Conservation (phyloP, 345 rosid genomes). For the Brassica nigra region DNA sequence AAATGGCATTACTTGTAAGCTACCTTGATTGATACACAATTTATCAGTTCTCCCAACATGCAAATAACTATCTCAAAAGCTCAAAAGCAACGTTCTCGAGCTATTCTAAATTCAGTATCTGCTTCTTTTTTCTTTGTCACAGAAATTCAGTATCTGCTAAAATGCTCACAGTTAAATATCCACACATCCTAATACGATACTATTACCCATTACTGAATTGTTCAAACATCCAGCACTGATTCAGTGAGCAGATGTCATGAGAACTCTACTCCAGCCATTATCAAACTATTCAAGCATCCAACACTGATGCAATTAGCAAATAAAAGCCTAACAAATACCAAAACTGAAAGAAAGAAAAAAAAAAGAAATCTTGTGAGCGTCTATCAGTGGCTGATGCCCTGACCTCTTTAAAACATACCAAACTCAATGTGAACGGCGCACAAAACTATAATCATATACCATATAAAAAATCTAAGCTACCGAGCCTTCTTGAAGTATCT, state of each 20-base stretch:
- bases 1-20: neutral
- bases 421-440: neutral
- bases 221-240: conserved; percentile 4
- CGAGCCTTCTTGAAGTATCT: neutral
- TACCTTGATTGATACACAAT: neutral
- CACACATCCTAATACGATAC: neutral
- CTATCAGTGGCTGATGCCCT: neutral
- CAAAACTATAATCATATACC: conserved; percentile 6
- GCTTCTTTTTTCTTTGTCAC: too few species aligned
- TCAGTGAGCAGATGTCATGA: too few species aligned
- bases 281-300: neutral
- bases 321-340: neutral
- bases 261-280: neutral
- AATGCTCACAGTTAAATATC: conserved; percentile 3
- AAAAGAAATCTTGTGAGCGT: neutral
- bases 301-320: conserved; percentile 10
- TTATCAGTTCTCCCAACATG: neutral
- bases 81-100: neutral
- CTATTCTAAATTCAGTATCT: neutral
- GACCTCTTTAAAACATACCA: neutral
- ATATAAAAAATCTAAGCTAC: neutral
- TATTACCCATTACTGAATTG: neutral
- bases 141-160: neutral
- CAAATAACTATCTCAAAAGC: neutral
- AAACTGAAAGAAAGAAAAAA: neutral